Conservation (phyloP, 1,284 basidiomycete species). For the Boletellus deceptivus region DNA sequence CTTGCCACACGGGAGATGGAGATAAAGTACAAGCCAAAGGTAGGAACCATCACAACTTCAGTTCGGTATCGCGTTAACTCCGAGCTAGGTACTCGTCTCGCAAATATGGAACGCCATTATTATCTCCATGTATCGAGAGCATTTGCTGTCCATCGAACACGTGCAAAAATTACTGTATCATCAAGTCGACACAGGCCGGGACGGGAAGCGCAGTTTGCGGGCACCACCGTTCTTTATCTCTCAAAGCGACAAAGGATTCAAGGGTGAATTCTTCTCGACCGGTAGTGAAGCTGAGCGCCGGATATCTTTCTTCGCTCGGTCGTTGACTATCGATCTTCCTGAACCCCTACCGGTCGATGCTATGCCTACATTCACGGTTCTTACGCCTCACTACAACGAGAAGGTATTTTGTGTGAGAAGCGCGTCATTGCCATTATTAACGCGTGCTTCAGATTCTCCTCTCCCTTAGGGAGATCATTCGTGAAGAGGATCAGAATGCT, state of each 20-base stretch:
- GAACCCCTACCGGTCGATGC: slow-evolving; percentile 90
- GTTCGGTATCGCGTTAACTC: slow-evolving; percentile 2
- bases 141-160: slow-evolving; percentile 92
- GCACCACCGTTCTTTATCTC: slow-evolving; percentile 95
- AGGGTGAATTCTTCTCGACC: slow-evolving; percentile 90
- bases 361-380: slow-evolving; percentile 96
- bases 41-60: slow-evolving; percentile 30
- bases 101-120: slow-evolving; percentile 99
- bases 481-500: slow-evolving; percentile 93
- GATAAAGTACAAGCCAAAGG: slow-evolving; percentile 96
- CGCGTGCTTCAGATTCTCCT: slow-evolving; percentile 65
- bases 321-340: slow-evolving; percentile 86
- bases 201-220: slow-evolving; percentile 83
- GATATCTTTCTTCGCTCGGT: slow-evolving; percentile 96
- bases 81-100: slow-evolving; percentile 84
- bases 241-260: slow-evolving; percentile 80
- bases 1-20: slow-evolving; percentile 92
- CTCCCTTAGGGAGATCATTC: slow-evolving; percentile 92
- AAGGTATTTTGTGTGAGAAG: slow-evolving; percentile 53
- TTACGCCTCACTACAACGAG: slow-evolving; percentile 95
- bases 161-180: slow-evolving; percentile 94
- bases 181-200: slow-evolving; percentile 82
- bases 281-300: slow-evolving; percentile 92
- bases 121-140: slow-evolving; percentile 99
- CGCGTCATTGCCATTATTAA: slow-evolving; percentile 8